Percentiles rank a stretch among this genome's conserved stretches.
These are phyloP conservation scores for Drechmeria coniospora DNA, from an alignment of 2,329 filamentous ascomycete species.

Conservation along the genomic window DNA sequence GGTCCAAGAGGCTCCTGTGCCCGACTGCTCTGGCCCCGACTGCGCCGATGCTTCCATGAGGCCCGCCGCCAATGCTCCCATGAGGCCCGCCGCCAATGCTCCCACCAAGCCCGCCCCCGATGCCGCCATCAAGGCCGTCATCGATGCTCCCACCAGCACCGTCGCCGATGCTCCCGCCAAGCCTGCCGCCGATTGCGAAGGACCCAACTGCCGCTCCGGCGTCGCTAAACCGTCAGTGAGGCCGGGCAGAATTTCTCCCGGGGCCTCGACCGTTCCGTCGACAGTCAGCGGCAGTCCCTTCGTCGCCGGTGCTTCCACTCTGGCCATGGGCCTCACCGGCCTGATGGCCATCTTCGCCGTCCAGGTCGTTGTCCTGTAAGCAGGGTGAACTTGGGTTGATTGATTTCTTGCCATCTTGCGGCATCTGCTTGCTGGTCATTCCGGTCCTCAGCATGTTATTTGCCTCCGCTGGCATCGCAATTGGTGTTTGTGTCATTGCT, in stretches of 20 bases:
- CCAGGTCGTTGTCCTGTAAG: conserved; percentile 14
- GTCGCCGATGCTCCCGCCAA: conserved; percentile 1
- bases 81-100: no score
- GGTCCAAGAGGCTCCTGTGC: no score
- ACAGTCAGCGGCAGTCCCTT: conserved; percentile 18
- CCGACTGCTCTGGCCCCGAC: no score
- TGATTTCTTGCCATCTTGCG: no score
- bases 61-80: no score
- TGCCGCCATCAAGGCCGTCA: conserved; percentile 7
- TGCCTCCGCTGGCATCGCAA: no score
- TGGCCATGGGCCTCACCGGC: conserved; percentile 11
- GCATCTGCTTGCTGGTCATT: no score
- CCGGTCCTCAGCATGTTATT: no score
- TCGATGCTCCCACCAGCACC: no score
- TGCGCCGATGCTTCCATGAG: no score
- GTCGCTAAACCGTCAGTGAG: conserved; percentile 8
- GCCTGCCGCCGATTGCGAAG: conserved; percentile 2
- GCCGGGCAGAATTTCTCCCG: conserved; percentile 3
- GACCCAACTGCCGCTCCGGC: conserved; percentile 5
- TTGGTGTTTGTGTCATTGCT: no score
- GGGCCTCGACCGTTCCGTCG: conserved; percentile 2
- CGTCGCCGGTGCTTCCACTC: conserved; percentile 29
- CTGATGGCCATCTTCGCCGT: conserved; percentile 11
- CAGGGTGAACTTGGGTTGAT: conserved; percentile 1
- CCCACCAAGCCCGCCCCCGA: conserved; percentile 7